Conservation (phyloP, 768 basidiomycete species). For the Psilocybe tampanensis region DNA sequence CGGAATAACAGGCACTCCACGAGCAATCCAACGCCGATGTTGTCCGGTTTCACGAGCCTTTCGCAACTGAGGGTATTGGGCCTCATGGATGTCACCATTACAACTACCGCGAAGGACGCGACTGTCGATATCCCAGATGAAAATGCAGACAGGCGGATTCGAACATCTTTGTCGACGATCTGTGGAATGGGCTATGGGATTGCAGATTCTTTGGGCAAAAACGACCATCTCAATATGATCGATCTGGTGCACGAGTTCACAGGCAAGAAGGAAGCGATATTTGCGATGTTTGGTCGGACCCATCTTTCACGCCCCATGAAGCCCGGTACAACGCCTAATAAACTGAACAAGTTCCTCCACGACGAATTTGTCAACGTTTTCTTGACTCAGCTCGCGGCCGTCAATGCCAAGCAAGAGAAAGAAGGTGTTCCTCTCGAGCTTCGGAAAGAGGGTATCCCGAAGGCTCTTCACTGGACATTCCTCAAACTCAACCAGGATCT, state of each 20-base stretch:
- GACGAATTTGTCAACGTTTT: slow-evolving; percentile 77
- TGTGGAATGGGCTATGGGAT: slow-evolving; percentile 96
- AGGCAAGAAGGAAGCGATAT: slow-evolving; percentile 76
- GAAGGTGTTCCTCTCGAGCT: slow-evolving; percentile 28
- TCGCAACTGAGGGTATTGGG: slow-evolving; percentile 85
- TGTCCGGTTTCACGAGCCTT: slow-evolving; percentile 90
- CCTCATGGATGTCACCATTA: slow-evolving; percentile 95
- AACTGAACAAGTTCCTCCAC: slow-evolving; percentile 80
- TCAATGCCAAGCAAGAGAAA: slow-evolving; percentile 41
- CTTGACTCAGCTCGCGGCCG: slow-evolving; percentile 51
- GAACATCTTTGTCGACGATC: slow-evolving; percentile 87
- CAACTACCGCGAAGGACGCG: slow-evolving; percentile 54
- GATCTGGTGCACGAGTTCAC: slow-evolving; percentile 93
- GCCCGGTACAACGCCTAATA: slow-evolving; percentile 58
- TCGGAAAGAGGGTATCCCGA: slow-evolving; percentile 50
- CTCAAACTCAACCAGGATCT: slow-evolving; percentile 82
- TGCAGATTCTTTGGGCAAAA: slow-evolving; percentile 84
- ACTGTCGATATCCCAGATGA: slow-evolving; percentile 76
- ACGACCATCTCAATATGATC: slow-evolving; percentile 83
- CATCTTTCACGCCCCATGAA: slow-evolving; percentile 44
- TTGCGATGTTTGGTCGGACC: slow-evolving; percentile 93
- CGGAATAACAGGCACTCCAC: slow-evolving; percentile 4
- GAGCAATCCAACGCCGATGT: slow-evolving; percentile 30
- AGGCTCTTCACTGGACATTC: slow-evolving; percentile 88
- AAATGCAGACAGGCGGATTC: slow-evolving; percentile 85